Evolutionary conservation across 2,329 filamentous ascomycete species (phyloP).

Genomic region (Peltaster fructicola): DNA sequence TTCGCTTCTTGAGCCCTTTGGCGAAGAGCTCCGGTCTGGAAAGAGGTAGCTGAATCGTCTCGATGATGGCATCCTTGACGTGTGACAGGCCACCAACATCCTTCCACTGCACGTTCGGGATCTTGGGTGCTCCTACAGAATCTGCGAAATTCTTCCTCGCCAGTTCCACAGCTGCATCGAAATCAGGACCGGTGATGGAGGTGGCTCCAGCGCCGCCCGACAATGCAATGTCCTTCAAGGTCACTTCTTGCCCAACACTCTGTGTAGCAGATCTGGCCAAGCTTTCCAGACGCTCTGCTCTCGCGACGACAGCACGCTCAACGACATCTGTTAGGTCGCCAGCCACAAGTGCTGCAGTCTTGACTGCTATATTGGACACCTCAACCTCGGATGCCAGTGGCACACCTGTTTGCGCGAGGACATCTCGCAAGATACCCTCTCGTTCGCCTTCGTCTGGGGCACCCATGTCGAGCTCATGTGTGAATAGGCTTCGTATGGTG

Average conservation of each 20-base stretch:
- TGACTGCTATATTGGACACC: constrained; percentile 68
- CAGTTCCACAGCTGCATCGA: constrained; percentile 83
- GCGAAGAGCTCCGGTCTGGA: constrained; percentile 87
- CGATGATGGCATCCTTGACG: constrained; percentile 91
- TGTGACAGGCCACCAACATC: constrained; percentile 86
- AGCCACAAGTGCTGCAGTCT: constrained; percentile 88
- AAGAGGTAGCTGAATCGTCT: constrained; percentile 86
- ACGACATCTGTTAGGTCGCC: constrained; percentile 85
- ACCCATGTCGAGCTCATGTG: constrained; percentile 83
- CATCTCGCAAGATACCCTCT: constrained; percentile 67
- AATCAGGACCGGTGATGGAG: constrained; percentile 65
- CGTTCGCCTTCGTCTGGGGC: constrained; percentile 86
- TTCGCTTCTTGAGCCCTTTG: constrained; percentile 95
- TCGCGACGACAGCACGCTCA: constrained; percentile 67
- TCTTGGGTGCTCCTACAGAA: constrained; percentile 92
- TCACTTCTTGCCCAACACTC: constrained; percentile 18
- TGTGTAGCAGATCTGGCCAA: constrained; percentile 23
- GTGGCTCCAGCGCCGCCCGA: constrained; percentile 66
- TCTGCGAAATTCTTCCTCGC: constrained; percentile 97
- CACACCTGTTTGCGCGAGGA: constrained; percentile 59
- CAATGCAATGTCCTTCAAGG: constrained; percentile 67
- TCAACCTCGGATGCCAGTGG: constrained; percentile 72
- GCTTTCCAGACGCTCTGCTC: constrained; percentile 54
- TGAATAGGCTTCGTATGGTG: constrained; percentile 76
- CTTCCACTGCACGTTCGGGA: constrained; percentile 90